Percentiles rank a stretch among this genome's conserved stretches.
Conservation (phyloP, 306 rosid species). For the Medicago truncatula region MtrunA17r5.0-ANR NC_053044.1:3774501-3775000, state of each 20-base stretch:
- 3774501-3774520: constrained; percentile 57
- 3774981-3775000: constrained; percentile 30
- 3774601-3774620: not conserved
- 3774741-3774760: not conserved
- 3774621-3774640: not conserved
- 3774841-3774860: not conserved
- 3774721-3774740: not conserved
- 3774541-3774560: constrained; percentile 45
- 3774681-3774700: not conserved
- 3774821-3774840: not conserved
- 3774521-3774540: constrained; percentile 51
- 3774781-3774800: not conserved
- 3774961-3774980: constrained; percentile 20
- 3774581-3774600: not conserved
- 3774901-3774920: constrained; percentile 51
- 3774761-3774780: not conserved
- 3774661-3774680: not conserved
- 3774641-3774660: not conserved
- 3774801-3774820: not conserved
- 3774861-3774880: constrained; percentile 53
- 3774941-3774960: constrained; percentile 10
- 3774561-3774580: constrained; percentile 50
- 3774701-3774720: not conserved
- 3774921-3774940: constrained; percentile 48
- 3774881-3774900: constrained; percentile 50